phyloP scores from a whole-genome alignment of 495 filamentous ascomycete genomes.

The Penicillium mononematosum region DNA sequence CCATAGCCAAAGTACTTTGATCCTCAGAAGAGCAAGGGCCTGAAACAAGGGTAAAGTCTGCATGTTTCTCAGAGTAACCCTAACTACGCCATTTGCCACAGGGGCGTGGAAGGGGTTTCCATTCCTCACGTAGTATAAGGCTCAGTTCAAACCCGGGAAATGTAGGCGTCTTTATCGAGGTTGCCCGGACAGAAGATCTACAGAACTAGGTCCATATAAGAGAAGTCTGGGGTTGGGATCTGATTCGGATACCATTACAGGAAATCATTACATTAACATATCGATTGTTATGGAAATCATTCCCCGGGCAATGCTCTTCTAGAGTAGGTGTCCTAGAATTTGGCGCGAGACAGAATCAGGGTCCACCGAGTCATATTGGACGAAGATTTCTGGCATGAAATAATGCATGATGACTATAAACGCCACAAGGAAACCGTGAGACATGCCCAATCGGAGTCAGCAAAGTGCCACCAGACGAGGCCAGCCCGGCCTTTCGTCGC shows the following conservation, averaged over 20 bases:
- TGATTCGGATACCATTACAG: no score
- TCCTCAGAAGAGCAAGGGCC: not conserved
- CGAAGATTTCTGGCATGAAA: not conserved
- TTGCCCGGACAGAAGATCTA: no score
- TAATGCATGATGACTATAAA: not conserved
- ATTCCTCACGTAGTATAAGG: not conserved
- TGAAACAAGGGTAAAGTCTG: not conserved
- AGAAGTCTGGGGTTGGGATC: no score
- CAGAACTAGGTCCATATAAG: no score
- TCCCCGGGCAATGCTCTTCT: no score
- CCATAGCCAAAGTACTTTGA: not conserved
- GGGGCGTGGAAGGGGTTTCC: not conserved
- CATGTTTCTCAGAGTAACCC: not conserved
- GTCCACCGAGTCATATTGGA: no score
- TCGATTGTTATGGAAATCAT: no score
- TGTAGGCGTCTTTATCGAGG: no score
- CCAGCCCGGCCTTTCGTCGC: not conserved
- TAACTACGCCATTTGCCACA: not conserved
- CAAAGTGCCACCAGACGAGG: not conserved
- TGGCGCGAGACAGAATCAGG: no score
- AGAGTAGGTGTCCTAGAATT: no score
- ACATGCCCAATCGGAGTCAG: not conserved
- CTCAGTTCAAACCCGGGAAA: not conserved
- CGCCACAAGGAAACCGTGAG: not conserved
- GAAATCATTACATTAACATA: no score